Evolutionary conservation across 1,284 basidiomycete species (phyloP).

Genomic region (Sparassis latifolia): DNA sequence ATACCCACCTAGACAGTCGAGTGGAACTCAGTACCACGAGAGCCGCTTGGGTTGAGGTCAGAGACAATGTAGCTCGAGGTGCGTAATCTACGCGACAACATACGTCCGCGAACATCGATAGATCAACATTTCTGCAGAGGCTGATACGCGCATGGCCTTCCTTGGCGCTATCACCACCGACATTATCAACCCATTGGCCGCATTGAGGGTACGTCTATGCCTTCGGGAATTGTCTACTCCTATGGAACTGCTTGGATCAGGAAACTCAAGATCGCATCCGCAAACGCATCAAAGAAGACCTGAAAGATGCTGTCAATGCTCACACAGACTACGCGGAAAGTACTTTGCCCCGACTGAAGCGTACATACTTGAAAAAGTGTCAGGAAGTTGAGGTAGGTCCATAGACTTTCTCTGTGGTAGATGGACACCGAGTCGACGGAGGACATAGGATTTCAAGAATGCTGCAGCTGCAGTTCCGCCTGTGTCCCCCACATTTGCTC

Average conservation of each 20-base stretch:
- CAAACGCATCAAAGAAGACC: conserved; percentile 84
- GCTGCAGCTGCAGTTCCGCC: conserved; percentile 30
- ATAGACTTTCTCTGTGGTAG: background rate
- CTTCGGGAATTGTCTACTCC: background rate
- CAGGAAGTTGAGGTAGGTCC: conserved; percentile 70
- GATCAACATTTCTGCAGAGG: conserved; percentile 42
- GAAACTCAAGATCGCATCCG: conserved; percentile 85
- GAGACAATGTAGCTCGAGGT: conserved; percentile 81
- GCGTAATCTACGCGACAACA: conserved; percentile 11
- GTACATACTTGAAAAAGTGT: conserved; percentile 73
- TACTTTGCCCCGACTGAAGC: conserved; percentile 71
- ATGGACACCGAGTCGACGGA: background rate
- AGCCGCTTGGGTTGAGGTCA: conserved; percentile 74
- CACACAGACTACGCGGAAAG: conserved; percentile 78
- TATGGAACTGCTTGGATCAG: conserved; percentile 27
- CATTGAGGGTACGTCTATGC: conserved; percentile 50
- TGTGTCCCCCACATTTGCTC: conserved; percentile 15
- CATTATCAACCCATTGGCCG: conserved; percentile 60
- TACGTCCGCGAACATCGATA: conserved; percentile 2
- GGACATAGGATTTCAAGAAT: conserved; percentile 51
- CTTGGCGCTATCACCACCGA: conserved; percentile 63
- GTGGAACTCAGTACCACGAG: conserved; percentile 52
- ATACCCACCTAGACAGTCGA: conserved; percentile 57
- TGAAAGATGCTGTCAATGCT: conserved; percentile 66
- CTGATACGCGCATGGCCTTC: conserved; percentile 77